A percentile compares a stretch with the other conserved stretches of the same genome.
These are phyloP conservation scores for Leccinum broughii DNA, from an alignment of 768 basidiomycete genomes.

Conservation along the genomic window DNA sequence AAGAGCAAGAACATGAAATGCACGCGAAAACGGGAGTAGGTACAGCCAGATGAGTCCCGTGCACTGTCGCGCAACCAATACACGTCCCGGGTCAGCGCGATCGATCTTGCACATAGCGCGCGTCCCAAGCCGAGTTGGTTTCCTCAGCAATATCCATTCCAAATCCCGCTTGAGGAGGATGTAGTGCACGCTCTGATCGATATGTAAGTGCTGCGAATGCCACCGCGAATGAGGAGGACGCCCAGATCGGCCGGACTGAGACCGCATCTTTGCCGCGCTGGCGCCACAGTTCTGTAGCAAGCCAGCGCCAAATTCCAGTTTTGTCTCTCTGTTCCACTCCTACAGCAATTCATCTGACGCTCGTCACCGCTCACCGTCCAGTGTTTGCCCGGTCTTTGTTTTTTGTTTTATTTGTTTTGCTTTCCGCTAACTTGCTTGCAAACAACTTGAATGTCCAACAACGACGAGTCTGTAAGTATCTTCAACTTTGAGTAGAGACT, in stretches of 20 bases:
- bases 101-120: constrained; percentile 47
- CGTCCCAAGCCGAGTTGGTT: constrained; percentile 26
- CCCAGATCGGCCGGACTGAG: no score
- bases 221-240: constrained; percentile 51
- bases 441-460: background rate
- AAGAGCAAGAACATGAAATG: background rate
- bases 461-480: background rate
- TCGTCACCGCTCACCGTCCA: no score
- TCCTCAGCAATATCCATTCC: constrained; percentile 29
- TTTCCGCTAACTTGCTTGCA: background rate
- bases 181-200: constrained; percentile 61
- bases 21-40: background rate
- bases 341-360: no score
- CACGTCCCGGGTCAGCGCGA: constrained; percentile 74
- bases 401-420: background rate
- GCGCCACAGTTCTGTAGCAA: no score
- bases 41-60: no score
- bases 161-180: constrained; percentile 71
- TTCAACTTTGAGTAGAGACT: no score
- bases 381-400: background rate
- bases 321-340: no score
- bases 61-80: constrained; percentile 43
- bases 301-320: no score
- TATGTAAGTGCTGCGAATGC: constrained; percentile 58
- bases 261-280: no score